Evolutionary conservation across 192 early-diverging fungal genomes (phyloP), one percentile per base, ranked within the genome.

Genomic region (Coemansia reversa): DNA sequence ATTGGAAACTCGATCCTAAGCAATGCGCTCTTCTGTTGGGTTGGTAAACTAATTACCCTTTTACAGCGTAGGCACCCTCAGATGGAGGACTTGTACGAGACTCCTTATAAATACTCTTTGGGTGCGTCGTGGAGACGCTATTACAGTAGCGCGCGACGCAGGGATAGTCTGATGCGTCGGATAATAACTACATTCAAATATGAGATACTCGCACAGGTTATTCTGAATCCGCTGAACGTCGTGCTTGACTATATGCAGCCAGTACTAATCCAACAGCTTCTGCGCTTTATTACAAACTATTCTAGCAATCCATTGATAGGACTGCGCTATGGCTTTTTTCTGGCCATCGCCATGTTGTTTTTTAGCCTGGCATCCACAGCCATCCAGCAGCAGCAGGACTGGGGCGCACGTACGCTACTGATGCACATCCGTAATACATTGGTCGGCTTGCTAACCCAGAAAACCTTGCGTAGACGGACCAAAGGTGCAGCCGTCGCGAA

Each of bases 361-460:
- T 7, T 76, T 1, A 85, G 81, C 62, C n/a, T 72, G 4, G 33
- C 63, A 7, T 16, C 45, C 12, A 81, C 81, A 14, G 53, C 87
- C 6, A 64, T 76, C 11, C 68, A 85, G 55, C 88, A 90, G 63
- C 84, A 86, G 64, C 83, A 85, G 7, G 74, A 86, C 20, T 88
- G 86, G 67, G 81, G 82, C 56, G 82, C 87, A 49, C 83, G 90
- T 22, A 79, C 82, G 16, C 60, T 90, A 25, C 70, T 74, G 58
- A 77, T 90, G 58, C 82, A 84, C 28, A 66, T 85, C 23, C 84
- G 85, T 30, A 81, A 81, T 24, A 83, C 86, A 32, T 65, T 88
- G 25, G 65, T 87, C 12, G 81, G 73, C 1, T 84, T 87, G 64
- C 75, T 92, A 2, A 86, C 88, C 25, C 72, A 69, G 28, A 92